Conservation (phyloP, 805 yeast species). For the Metschnikowia kofuensis region DNA sequence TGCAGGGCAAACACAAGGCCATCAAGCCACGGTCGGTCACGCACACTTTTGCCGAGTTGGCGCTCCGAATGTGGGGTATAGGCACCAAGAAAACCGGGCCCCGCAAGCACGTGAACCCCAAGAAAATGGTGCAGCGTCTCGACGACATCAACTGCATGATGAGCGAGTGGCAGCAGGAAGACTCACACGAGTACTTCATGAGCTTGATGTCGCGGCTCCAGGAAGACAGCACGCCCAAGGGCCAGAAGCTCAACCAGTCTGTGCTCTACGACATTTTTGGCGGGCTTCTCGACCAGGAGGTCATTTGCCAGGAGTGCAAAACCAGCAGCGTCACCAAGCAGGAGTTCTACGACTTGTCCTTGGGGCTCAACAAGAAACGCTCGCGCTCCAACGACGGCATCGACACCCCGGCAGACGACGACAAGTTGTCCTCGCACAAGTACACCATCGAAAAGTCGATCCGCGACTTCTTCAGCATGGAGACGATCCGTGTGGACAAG, state of each 20-base stretch:
- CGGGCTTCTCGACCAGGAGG: conserved; percentile 80
- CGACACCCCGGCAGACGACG: not conserved
- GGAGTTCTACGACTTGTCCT: conserved; percentile 88
- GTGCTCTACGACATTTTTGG: conserved; percentile 93
- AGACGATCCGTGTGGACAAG: conserved; percentile 65
- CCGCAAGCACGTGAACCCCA: conserved; percentile 64
- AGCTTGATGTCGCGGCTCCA: conserved; percentile 82
- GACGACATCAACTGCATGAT: conserved; percentile 92
- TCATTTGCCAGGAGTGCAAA: conserved; percentile 80
- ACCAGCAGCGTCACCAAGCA: conserved; percentile 83
- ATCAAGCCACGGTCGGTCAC: conserved; percentile 60
- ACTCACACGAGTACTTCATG: conserved; percentile 96
- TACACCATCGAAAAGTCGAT: conserved; percentile 76
- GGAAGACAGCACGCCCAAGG: conserved; percentile 90
- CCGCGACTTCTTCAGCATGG: conserved; percentile 79
- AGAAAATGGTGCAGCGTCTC: conserved; percentile 63
- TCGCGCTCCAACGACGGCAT: conserved; percentile 10
- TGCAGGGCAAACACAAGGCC: conserved; percentile 45
- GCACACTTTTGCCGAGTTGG: conserved; percentile 63
- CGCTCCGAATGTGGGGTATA: conserved; percentile 66
- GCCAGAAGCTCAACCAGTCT: conserved; percentile 76
- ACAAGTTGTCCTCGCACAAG: conserved; percentile 1
- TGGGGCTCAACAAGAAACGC: conserved; percentile 59
- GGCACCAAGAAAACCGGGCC: conserved; percentile 29
- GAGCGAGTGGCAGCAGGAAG: conserved; percentile 98